A percentile compares a stretch with the other conserved stretches of the same genome.
These are phyloP conservation scores for Eutrema salsugineum DNA, from an alignment of 441 rosid genomes.

Conservation along the genomic window DNA sequence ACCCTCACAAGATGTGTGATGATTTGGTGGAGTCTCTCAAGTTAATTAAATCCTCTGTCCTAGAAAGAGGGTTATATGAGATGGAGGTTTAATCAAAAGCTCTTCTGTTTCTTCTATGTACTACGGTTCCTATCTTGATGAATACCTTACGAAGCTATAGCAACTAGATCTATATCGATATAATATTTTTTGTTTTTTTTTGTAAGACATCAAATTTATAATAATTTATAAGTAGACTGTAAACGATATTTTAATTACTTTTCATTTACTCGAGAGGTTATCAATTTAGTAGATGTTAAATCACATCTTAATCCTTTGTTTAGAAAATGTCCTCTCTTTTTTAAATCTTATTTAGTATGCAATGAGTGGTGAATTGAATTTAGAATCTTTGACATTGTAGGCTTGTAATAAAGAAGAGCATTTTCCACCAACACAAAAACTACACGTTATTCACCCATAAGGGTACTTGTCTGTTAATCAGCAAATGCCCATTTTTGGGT, in stretches of 20 bases:
- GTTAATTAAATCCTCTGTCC: slow-evolving; percentile 42
- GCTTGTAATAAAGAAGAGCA: background rate
- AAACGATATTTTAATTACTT: background rate
- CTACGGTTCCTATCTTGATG: background rate
- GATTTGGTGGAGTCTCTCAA: slow-evolving; percentile 62
- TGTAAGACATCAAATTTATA: background rate
- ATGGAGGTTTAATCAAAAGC: slow-evolving; percentile 7
- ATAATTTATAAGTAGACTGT: background rate
- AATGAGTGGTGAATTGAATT: background rate
- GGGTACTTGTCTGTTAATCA: background rate
- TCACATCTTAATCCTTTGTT: background rate
- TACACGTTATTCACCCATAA: background rate
- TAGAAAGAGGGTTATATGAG: slow-evolving; percentile 31
- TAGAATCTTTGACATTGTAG: background rate
- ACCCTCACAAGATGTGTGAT: slow-evolving; percentile 63
- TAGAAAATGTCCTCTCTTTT: background rate
- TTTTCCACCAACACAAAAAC: background rate
- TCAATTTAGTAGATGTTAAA: background rate
- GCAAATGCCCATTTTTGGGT: too few species aligned
- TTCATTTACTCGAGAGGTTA: background rate
- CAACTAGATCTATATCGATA: background rate
- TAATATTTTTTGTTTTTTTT: too few species aligned
- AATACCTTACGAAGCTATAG: background rate
- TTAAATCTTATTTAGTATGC: background rate
- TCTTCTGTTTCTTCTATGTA: slow-evolving; percentile 1